phyloP scores from a whole-genome alignment of 1,139 yeast genomes.

The Suhomyces atakaporum region DNA sequence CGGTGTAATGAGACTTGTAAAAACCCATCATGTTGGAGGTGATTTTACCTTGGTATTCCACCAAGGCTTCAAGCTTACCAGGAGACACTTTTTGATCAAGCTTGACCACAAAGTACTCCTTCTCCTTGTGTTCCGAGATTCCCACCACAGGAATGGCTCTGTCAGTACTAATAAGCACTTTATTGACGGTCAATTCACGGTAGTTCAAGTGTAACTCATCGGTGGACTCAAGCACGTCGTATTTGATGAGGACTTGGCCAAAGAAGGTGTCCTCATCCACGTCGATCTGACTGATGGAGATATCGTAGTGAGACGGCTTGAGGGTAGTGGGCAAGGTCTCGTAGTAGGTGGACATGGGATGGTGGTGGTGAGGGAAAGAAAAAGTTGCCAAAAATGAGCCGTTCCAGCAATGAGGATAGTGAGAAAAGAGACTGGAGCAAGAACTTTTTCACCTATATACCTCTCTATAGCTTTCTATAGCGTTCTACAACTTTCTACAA shows the following conservation, averaged over 20 bases:
- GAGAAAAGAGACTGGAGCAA: no score
- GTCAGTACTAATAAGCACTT: constrained; percentile 15
- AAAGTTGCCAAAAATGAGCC: neutral
- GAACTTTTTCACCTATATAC: no score
- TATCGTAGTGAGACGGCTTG: constrained; percentile 46
- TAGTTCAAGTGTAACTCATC: constrained; percentile 45
- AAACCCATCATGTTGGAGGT: constrained; percentile 83
- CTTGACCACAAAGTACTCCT: constrained; percentile 31
- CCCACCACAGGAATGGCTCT: constrained; percentile 14
- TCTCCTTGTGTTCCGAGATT: constrained; percentile 24
- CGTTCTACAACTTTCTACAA: no score
- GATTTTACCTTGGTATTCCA: constrained; percentile 49
- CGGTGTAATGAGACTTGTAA: constrained; percentile 70
- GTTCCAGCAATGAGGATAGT: no score
- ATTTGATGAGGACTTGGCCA: constrained; percentile 45
- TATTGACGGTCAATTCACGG: constrained; percentile 32
- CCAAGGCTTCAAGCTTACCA: constrained; percentile 27
- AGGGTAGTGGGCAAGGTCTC: constrained; percentile 49
- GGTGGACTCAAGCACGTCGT: constrained; percentile 34
- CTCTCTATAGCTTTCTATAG: no score
- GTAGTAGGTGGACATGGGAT: constrained; percentile 16
- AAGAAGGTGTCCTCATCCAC: constrained; percentile 33
- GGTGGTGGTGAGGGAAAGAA: neutral
- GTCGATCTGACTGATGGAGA: constrained; percentile 42
- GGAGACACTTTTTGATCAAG: constrained; percentile 17